These are phyloP conservation scores for Termitomyces sp. DNA, from an alignment of 1,284 basidiomycete species.

Conservation along the genomic window DNA sequence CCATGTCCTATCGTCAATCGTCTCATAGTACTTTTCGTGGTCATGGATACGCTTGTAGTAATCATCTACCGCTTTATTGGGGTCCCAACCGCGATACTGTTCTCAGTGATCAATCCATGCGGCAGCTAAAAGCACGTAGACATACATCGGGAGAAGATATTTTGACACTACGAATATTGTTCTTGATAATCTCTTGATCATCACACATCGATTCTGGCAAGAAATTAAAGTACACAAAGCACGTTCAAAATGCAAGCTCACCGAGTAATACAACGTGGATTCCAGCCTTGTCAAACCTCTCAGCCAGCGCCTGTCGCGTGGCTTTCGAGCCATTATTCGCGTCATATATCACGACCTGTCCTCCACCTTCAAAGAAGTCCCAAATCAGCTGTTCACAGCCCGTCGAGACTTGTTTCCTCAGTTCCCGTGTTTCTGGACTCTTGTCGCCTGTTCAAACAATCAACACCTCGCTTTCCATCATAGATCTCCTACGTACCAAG, in stretches of 20 bases:
- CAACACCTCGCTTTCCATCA: not conserved
- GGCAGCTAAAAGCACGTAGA: constrained; percentile 15
- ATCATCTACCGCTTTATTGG: constrained; percentile 86
- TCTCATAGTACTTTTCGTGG: constrained; percentile 86
- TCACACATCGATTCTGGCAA: constrained; percentile 77
- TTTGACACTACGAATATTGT: constrained; percentile 95
- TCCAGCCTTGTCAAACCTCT: constrained; percentile 79
- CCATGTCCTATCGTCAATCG: constrained; percentile 80
- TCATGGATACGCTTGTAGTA: constrained; percentile 88
- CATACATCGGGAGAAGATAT: constrained; percentile 94
- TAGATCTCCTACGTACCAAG: constrained; percentile 44
- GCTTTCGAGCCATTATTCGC: constrained; percentile 90
- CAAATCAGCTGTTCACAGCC: constrained; percentile 87
- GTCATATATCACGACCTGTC: constrained; percentile 98
- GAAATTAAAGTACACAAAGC: not conserved
- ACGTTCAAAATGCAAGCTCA: constrained; percentile 32
- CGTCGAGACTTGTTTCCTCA: constrained; percentile 70
- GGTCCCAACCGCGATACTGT: constrained; percentile 90
- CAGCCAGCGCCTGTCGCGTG: constrained; percentile 66
- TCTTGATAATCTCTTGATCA: constrained; percentile 88
- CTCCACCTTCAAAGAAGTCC: constrained; percentile 83
- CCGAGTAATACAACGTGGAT: constrained; percentile 94
- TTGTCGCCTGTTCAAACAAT: constrained; percentile 55
- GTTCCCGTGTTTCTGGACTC: constrained; percentile 69
- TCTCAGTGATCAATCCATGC: constrained; percentile 6